Conservation (phyloP, 441 rosid species). For the Flueggea neowawraea region DNA sequence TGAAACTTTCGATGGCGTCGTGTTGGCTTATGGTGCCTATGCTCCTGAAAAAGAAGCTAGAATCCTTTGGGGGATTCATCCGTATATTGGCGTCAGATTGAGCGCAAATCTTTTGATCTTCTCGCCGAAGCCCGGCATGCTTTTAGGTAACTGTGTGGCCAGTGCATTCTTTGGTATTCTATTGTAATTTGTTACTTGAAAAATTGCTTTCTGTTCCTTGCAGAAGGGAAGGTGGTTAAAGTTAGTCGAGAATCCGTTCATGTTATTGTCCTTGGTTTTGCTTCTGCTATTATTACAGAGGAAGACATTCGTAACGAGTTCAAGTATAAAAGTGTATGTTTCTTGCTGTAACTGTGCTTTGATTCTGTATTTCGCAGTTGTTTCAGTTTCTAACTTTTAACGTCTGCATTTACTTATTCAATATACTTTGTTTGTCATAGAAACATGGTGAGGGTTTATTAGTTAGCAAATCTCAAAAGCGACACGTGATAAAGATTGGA, state of each 20-base stretch:
- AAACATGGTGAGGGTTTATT: conserved; percentile 48
- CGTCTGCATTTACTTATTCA: neutral
- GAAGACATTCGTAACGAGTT: conserved; percentile 71
- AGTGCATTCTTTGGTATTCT: too few relatives aligned
- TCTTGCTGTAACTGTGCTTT: neutral
- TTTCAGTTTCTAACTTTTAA: neutral
- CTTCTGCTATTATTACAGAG: conserved; percentile 62
- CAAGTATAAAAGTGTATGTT: conserved; percentile 51
- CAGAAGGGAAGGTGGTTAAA: conserved; percentile 82
- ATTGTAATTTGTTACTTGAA: neutral
- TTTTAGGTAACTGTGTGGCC: conserved; percentile 41
- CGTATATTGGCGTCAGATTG: conserved; percentile 59
- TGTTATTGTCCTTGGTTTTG: conserved; percentile 75
- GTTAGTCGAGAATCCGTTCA: conserved; percentile 69
- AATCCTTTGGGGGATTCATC: conserved; percentile 62
- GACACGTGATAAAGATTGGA: conserved; percentile 63
- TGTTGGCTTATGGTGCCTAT: conserved; percentile 65
- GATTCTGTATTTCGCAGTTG: conserved; percentile 1
- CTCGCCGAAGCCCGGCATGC: conserved; percentile 68
- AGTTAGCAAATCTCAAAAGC: conserved; percentile 55
- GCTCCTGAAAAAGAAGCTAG: conserved; percentile 41
- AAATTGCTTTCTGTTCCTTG: conserved; percentile 2
- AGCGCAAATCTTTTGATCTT: conserved; percentile 61
- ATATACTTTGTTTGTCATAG: conserved; percentile 24
- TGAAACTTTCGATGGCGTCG: conserved; percentile 66